These are phyloP conservation scores for Calonectria ilicicola DNA, from an alignment of 2,329 filamentous ascomycete species.

Conservation along the genomic window DNA sequence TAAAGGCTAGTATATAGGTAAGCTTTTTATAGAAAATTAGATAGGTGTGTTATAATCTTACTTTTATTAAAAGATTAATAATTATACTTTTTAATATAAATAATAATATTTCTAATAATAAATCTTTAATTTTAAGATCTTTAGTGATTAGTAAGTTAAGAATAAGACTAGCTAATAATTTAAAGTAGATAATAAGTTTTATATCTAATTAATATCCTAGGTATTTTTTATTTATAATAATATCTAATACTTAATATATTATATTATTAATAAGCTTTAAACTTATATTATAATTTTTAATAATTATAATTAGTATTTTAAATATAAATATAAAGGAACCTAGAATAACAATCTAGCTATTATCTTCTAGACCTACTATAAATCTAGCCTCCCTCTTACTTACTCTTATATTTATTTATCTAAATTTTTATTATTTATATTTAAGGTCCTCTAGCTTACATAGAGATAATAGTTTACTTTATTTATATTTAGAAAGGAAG, in stretches of 20 bases:
- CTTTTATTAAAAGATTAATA: too few relatives aligned
- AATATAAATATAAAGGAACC: neutral
- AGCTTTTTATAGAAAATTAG: too few relatives aligned
- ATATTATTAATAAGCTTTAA: slow-evolving; percentile 9
- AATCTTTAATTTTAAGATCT: neutral
- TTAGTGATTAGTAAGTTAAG: neutral
- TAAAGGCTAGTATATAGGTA: too few relatives aligned
- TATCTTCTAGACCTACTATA: neutral
- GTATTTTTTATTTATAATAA: neutral
- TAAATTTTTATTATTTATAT: too few relatives aligned
- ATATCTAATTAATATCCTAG: neutral
- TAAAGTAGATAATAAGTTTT: neutral
- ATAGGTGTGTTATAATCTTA: too few relatives aligned
- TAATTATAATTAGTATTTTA: slow-evolving; percentile 9
- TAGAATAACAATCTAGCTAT: neutral
- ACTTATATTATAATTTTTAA: neutral
- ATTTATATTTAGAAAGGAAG: neutral
- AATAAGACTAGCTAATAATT: neutral
- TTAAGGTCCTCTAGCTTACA: too few relatives aligned
- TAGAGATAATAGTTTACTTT: neutral
- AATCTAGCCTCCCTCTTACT: neutral
- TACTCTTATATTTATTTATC: too few relatives aligned
- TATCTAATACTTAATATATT: neutral
- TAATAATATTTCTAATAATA: neutral
- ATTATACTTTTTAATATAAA: neutral